Percentiles rank a stretch among this genome's conserved stretches.
Conservation (phyloP, 257 asterid genomes). For the Solanum rostratum region DNA sequence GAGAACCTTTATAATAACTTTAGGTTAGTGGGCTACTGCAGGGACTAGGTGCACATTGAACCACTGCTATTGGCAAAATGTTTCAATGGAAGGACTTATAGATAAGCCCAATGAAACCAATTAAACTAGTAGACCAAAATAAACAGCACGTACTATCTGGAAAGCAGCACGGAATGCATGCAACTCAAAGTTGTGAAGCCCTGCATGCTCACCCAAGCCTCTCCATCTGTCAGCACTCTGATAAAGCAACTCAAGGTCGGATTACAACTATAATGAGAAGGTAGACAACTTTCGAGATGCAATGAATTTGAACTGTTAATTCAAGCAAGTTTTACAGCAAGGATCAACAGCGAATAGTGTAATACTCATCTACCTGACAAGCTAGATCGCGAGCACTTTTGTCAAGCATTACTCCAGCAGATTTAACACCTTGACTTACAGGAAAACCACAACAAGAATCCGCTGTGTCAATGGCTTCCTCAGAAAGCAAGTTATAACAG, state of each 20-base stretch:
- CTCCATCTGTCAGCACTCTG: conserved; percentile 94
- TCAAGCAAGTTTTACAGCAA: background rate
- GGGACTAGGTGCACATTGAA: background rate
- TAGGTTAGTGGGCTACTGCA: background rate
- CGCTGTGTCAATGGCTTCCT: conserved; percentile 25
- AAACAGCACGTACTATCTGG: conserved; percentile 48
- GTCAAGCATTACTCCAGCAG: conserved; percentile 38
- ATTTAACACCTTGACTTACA: conserved; percentile 61
- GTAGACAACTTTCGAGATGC: background rate
- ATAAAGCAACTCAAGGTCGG: conserved; percentile 3
- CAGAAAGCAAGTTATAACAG: conserved; percentile 83
- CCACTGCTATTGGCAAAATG: background rate
- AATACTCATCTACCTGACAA: conserved; percentile 56
- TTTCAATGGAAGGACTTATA: background rate
- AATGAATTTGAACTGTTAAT: background rate
- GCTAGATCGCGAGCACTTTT: conserved; percentile 84
- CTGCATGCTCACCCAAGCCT: conserved; percentile 49
- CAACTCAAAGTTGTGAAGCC: conserved; percentile 74
- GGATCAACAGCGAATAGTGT: background rate
- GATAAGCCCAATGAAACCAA: background rate
- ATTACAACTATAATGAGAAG: background rate
- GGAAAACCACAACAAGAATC: conserved; percentile 63
- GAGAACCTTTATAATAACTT: conserved; percentile 49
- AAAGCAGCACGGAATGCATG: conserved; percentile 91
- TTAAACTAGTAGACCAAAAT: background rate